Evolutionary conservation across 148 eudicot genomes (phyloP).

Genomic region (Rhododendron mucronatum): DNA sequence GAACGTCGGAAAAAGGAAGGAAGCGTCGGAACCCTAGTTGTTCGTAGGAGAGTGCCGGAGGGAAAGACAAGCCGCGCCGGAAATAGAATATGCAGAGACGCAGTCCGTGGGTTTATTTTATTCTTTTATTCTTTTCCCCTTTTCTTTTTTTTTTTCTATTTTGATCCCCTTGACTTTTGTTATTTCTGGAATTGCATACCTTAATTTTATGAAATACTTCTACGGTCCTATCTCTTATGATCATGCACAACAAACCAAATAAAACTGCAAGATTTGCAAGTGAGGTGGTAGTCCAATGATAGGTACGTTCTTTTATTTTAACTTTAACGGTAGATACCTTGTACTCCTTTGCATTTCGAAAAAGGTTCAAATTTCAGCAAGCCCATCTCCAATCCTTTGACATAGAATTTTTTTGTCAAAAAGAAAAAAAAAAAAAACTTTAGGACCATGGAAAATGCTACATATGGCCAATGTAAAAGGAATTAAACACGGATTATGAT

Average conservation of each 20-base stretch:
- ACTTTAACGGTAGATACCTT: background rate
- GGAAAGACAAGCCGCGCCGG: background rate
- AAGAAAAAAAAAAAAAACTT: background rate
- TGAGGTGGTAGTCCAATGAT: background rate
- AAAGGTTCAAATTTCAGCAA: no score
- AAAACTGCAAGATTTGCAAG: background rate
- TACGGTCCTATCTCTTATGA: background rate
- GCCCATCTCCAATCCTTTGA: no score
- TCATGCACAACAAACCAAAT: background rate
- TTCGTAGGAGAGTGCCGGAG: background rate
- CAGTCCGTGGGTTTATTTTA: background rate
- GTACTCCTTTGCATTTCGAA: no score
- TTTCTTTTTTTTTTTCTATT: background rate
- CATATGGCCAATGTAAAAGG: background rate
- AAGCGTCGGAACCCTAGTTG: background rate
- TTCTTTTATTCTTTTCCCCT: background rate
- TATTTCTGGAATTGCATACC: background rate
- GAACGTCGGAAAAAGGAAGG: background rate
- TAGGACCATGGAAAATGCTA: background rate
- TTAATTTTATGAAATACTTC: background rate
- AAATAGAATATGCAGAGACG: background rate
- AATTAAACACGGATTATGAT: background rate
- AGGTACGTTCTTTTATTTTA: no score
- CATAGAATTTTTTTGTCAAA: background rate
- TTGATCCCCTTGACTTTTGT: background rate